Evolutionary conservation across 225 moss, liverwort and hornwort genomes (phyloP).

Genomic region (Anthoceros angustus): DNA sequence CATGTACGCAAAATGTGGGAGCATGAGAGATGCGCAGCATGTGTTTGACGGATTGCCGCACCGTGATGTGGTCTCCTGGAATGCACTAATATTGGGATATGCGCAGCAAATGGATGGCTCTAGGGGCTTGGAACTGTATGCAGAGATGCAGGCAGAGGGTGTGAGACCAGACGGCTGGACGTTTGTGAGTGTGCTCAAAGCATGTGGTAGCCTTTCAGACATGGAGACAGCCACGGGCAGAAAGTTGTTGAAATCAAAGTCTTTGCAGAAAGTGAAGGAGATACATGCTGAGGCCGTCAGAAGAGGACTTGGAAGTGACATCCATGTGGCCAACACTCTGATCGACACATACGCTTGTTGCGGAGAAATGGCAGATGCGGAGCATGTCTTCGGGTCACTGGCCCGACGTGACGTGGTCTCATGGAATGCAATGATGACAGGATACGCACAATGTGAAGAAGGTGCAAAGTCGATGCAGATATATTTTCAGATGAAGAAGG

Average conservation of each 20-base stretch:
- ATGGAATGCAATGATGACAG: conserved; percentile 32
- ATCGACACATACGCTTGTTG: conserved; percentile 31
- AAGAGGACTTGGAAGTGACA: conserved; percentile 14
- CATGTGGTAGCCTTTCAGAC: neutral
- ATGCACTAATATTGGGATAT: no score
- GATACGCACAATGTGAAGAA: conserved; percentile 28
- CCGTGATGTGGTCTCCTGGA: no score
- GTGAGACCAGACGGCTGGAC: no score
- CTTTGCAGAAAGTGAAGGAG: conserved; percentile 8
- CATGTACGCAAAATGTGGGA: no score
- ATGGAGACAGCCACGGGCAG: neutral
- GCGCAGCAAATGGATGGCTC: no score
- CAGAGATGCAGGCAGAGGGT: no score
- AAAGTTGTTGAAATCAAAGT: no score
- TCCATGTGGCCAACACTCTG: conserved; percentile 29
- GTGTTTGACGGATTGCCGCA: no score
- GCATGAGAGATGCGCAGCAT: no score
- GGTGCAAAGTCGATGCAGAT: conserved; percentile 17
- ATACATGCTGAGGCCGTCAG: conserved; percentile 23
- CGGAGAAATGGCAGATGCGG: conserved; percentile 18
- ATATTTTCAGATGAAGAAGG: conserved; percentile 22
- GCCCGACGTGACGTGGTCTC: conserved; percentile 28
- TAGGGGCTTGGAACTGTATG: no score
- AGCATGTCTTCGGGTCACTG: conserved; percentile 26
- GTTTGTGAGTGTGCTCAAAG: no score